These are phyloP conservation scores for Codiaeum variegatum DNA, from an alignment of 441 rosid genomes.

Conservation along the genomic window DNA sequence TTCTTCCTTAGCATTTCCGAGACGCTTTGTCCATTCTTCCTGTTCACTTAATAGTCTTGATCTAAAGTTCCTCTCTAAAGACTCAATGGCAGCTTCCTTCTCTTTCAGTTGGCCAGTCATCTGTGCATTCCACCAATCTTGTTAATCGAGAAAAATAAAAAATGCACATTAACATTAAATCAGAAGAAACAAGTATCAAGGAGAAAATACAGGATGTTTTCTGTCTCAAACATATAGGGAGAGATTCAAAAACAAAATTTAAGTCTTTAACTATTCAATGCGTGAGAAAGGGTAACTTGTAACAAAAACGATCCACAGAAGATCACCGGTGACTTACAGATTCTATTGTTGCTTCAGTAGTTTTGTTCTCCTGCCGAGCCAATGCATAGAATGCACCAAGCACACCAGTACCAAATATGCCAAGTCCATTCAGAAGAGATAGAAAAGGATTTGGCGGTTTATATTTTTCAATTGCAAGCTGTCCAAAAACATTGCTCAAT, in stretches of 20 bases:
- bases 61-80: conserved; percentile 54
- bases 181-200: background rate
- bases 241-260: background rate
- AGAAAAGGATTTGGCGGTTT: conserved; percentile 55
- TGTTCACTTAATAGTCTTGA: conserved; percentile 51
- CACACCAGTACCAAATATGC: conserved; percentile 65
- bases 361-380: conserved; percentile 54
- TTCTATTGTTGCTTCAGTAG: conserved; percentile 48
- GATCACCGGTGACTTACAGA: conserved; percentile 48
- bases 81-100: conserved; percentile 53
- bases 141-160: conserved; percentile 15
- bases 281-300: background rate
- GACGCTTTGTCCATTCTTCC: conserved; percentile 48
- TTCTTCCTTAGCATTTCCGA: conserved; percentile 58
- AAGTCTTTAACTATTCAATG: background rate
- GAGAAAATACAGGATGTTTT: background rate
- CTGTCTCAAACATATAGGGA: background rate
- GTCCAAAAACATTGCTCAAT: conserved; percentile 25
- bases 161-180: background rate
- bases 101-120: conserved; percentile 57
- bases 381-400: conserved; percentile 86
- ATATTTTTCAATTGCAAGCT: conserved; percentile 43
- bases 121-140: conserved; percentile 40
- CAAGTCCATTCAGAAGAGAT: conserved; percentile 72
- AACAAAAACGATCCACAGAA: conserved; percentile 13